Evolutionary conservation across 2,329 filamentous ascomycete genomes (phyloP).

Genomic region (Arthrinium puccinioides): DNA sequence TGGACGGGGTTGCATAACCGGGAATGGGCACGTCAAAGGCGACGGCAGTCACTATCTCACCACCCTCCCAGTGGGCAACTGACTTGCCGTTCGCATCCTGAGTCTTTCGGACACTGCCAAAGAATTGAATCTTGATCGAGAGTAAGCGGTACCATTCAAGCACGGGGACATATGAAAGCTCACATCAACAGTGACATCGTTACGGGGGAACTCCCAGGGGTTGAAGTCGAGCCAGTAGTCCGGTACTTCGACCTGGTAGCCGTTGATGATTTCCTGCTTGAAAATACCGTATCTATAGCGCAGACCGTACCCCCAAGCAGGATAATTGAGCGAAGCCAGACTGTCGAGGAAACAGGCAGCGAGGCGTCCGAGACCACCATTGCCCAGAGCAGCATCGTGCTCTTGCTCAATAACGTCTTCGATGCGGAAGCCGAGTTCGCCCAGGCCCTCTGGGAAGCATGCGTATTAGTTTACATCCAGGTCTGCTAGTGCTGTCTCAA

Average conservation of each 20-base stretch:
- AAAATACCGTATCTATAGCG: constrained; percentile 97
- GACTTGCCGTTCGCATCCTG: constrained; percentile 70
- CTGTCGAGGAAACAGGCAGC: constrained; percentile 97
- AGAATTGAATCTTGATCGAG: constrained; percentile 71
- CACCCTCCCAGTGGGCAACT: constrained; percentile 76
- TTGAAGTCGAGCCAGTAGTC: constrained; percentile 99
- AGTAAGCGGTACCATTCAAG: neutral
- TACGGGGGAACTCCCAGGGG: constrained; percentile 95
- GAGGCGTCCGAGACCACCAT: constrained; percentile 88
- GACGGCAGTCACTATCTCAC: constrained; percentile 84
- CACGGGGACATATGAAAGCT: constrained; percentile 26
- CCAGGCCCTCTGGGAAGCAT: constrained; percentile 64
- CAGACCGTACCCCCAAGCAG: constrained; percentile 94
- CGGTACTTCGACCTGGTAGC: constrained; percentile 95
- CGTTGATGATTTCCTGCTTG: constrained; percentile 98
- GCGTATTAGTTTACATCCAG: neutral
- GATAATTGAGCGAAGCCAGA: constrained; percentile 86
- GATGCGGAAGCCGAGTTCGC: constrained; percentile 89
- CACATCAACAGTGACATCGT: constrained; percentile 88
- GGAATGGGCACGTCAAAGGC: constrained; percentile 92
- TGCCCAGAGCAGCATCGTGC: constrained; percentile 91
- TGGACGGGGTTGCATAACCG: constrained; percentile 81
- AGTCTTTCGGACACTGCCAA: constrained; percentile 73
- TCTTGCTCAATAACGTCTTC: constrained; percentile 94
- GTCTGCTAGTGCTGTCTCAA: neutral